Evolutionary conservation across 257 asterid genomes (phyloP).

Genomic region (Nicotiana sylvestris): DNA sequence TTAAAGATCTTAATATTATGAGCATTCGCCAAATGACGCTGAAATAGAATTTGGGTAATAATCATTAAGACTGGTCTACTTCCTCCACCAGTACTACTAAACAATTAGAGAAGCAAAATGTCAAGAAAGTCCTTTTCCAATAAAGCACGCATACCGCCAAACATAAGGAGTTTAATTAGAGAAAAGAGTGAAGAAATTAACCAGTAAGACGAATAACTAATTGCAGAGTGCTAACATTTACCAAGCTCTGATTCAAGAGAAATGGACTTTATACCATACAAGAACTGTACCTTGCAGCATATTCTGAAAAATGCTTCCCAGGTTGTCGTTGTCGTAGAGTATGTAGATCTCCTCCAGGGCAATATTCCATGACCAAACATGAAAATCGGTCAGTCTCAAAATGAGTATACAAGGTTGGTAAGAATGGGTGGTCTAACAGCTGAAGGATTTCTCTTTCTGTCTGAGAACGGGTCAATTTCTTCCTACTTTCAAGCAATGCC

Average conservation of each 20-base stretch:
- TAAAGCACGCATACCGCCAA: not conserved
- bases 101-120: not conserved
- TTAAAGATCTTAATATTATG: not conserved
- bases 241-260: not conserved
- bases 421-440: conserved; percentile 57
- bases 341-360: conserved; percentile 58
- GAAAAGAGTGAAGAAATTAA: not conserved
- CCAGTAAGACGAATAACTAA: not conserved
- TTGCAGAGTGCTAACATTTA: not conserved
- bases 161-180: not conserved
- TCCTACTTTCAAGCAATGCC: conserved; percentile 46
- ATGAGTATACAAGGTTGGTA: conserved; percentile 50
- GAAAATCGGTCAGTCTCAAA: conserved; percentile 53
- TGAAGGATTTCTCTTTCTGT: conserved; percentile 56
- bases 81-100: not conserved
- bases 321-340: conserved; percentile 55
- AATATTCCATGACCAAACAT: conserved; percentile 55
- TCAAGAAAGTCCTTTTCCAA: not conserved
- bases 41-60: not conserved
- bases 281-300: conserved; percentile 40
- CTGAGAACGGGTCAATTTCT: conserved; percentile 40
- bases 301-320: conserved; percentile 49
- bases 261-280: not conserved
- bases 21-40: not conserved
- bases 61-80: not conserved